Evolutionary conservation across 805 yeast genomes (phyloP), one percentile per base, ranked within the genome.

Genomic region (Suhomyces vadensis): DNA sequence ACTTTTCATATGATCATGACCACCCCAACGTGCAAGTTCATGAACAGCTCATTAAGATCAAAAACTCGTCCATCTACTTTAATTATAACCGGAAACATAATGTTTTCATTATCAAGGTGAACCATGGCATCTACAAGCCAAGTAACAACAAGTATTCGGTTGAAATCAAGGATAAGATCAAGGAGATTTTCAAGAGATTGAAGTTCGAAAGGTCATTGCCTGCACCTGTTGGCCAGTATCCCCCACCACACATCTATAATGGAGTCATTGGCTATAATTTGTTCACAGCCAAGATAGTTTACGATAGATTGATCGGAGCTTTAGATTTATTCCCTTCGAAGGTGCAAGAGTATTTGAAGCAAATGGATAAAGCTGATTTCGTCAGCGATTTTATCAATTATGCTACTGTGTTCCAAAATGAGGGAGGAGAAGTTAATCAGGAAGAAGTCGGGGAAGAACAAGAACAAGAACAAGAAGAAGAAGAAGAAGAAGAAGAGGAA

Each of bases 351-450:
- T 51, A 57, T 24, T 47, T 64, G 24, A 46, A 26, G 22, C 21
- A 40, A 23, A 49, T 61, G 42, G 49, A 45, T 16, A 57, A 56
- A 23, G 62, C 56, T 11, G 66, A 59, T 19, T 66, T 66, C 37
- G 46, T 57, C 6, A 55, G 54, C 20, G 70, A 66, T 26, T 66
- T 64, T 48, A 54, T 58, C 16, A 56, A 62, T 44, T 61, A 60
- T 37, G 57, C 54, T 27, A 48, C 49, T 17, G 49, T 48, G 21
- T 53, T 57, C 35, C 44, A 43, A 13, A 27, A 41, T 31, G 38
- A 40, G 7, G 47, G 46, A 16, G 49, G 39, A 25, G 52, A 37
- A 4, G 44, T 42, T 14, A 33, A 22, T 25, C n/a, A n/a, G n/a
- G 47, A 42, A 7, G 45, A 44, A 10, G 42, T 19, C 6, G 46